phyloP scores from a whole-genome alignment of 2,329 filamentous ascomycete species.

The Sphaerulina musiva region DNA sequence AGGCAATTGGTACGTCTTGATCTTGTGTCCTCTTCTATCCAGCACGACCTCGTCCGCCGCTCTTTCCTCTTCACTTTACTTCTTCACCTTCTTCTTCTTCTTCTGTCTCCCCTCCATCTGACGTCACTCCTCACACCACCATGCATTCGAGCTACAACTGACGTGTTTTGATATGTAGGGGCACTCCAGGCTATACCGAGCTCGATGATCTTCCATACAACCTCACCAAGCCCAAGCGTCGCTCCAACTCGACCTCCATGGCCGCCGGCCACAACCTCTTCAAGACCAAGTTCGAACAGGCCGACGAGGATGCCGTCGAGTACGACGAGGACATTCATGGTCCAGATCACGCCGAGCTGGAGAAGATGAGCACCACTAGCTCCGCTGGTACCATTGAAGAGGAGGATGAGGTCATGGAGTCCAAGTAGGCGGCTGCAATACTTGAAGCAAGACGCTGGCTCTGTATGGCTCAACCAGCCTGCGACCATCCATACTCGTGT shows the following conservation, averaged over 20 bases:
- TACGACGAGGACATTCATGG: conserved; percentile 66
- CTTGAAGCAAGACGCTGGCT: conserved; percentile 4
- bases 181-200: conserved; percentile 68
- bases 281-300: conserved; percentile 93
- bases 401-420: conserved; percentile 47
- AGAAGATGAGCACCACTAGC: conserved; percentile 46
- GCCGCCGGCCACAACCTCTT: conserved; percentile 66
- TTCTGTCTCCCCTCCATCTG: background rate
- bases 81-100: background rate
- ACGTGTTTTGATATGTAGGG: conserved; percentile 51
- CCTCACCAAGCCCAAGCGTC: conserved; percentile 78
- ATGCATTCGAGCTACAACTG: background rate
- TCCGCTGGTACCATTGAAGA: conserved; percentile 52
- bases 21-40: background rate
- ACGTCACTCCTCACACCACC: background rate
- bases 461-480: conserved; percentile 16
- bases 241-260: conserved; percentile 80
- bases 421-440: background rate
- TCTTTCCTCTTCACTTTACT: conserved; percentile 8
- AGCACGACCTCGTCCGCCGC: conserved; percentile 6
- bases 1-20: conserved; percentile 74
- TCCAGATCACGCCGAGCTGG: conserved; percentile 45
- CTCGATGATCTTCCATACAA: conserved; percentile 77
- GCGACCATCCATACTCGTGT: background rate
- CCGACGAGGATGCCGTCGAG: conserved; percentile 84